Base-by-base conservation (phyloP, 2,329 filamentous ascomycete genomes). In the Aureobasidium namibiae region DNA sequence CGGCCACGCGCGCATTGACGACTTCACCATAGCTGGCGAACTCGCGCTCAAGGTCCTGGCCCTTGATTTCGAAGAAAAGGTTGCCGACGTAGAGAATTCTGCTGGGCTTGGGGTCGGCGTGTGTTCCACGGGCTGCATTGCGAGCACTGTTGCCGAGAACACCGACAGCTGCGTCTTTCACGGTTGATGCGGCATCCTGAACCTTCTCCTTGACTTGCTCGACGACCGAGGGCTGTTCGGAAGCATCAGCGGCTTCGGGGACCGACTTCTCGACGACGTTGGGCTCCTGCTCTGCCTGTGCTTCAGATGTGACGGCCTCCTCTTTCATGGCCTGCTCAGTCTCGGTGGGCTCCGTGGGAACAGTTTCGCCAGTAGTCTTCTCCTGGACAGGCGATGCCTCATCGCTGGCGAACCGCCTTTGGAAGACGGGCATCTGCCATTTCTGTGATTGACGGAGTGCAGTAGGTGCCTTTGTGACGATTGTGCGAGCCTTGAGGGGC, bases 61-160 rank as follows among this genome's bases (percentile, higher is more conserved):
- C 78, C 6, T 80, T 84, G 59, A 87, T 80, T 68, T 89, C 85
- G 69, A 84, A 90, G 70, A 83, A 84, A 46, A 90, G 73, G 71
- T 90, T 90, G 61, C 84, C 85, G 63, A 89, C 68, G 66, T 86
- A 90, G 60, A 89, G 65, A 8, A 76, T 80, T 62, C 73, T 72
- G 52, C 75, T 18, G 74, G 74, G n/a, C 64, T 57, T 33, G 63
- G 56, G 38, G 60, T 61, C 38, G 59, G 61, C 14, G 56, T 44
- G 39, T 65, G 63, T 41, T 50, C 59, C 45, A 61, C 63, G 29
- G 62, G 65, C 39, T 64, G 65, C 38, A 66, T 56, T 18, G 66
- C 65, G 41, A 63, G 64, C 31, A 62, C 61, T 34, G 67, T 45
- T 6, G 10, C 57, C 57, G 18, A 59, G 57, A 13, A 59, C 21